Conservation (phyloP, 2,329 filamentous ascomycete genomes). For the Hypoxylon sp. region DNA sequence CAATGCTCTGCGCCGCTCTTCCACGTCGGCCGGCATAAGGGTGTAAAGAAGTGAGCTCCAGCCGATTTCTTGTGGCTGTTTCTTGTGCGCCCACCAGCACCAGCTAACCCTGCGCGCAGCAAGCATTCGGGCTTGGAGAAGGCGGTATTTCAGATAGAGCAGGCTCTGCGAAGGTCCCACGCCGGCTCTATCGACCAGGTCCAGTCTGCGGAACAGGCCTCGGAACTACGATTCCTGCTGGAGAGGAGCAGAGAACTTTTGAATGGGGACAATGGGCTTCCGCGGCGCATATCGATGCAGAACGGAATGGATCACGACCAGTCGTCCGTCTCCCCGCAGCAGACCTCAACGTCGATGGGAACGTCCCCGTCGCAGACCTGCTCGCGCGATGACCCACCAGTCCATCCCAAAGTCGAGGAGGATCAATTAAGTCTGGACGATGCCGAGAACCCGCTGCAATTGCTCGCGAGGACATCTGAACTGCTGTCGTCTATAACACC, state of each 20-base stretch:
- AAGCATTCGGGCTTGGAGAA: constrained; percentile 79
- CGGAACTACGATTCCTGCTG: constrained; percentile 59
- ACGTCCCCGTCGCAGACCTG: constrained; percentile 43
- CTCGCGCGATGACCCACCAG: constrained; percentile 37
- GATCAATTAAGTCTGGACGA: constrained; percentile 65
- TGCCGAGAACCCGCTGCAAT: constrained; percentile 76
- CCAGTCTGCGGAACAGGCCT: constrained; percentile 52
- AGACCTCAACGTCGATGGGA: constrained; percentile 41
- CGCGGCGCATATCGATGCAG: constrained; percentile 31
- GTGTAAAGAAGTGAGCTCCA: constrained; percentile 73
- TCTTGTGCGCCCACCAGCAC: background rate
- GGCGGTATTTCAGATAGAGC: constrained; percentile 76
- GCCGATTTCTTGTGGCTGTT: background rate
- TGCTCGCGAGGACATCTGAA: constrained; percentile 76
- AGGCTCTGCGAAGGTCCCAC: constrained; percentile 67
- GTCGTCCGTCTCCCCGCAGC: constrained; percentile 40
- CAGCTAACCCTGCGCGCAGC: constrained; percentile 51
- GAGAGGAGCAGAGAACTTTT: constrained; percentile 55
- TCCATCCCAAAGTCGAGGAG: constrained; percentile 52
- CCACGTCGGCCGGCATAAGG: constrained; percentile 76
- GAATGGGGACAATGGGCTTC: constrained; percentile 37
- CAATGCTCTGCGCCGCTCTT: constrained; percentile 77
- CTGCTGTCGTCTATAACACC: constrained; percentile 53
- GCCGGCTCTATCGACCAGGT: constrained; percentile 50
- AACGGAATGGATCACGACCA: constrained; percentile 37